These are phyloP conservation scores for Kandelia obovata DNA, from an alignment of 345 rosid genomes.

Conservation along the genomic window DNA sequence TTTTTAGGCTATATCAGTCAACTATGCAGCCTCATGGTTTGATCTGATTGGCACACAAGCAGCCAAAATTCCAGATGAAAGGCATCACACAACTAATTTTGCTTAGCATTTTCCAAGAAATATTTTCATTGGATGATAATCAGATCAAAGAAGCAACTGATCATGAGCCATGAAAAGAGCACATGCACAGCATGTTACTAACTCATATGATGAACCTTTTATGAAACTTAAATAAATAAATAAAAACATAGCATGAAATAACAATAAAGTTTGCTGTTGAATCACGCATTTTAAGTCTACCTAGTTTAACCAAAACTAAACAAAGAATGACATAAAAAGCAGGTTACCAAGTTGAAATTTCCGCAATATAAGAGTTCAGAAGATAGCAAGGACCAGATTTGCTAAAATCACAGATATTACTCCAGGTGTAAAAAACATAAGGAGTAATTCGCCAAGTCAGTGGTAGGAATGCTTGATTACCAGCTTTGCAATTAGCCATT, in stretches of 20 bases:
- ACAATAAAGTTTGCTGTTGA: neutral
- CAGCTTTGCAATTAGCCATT: too few relatives aligned
- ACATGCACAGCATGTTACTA: neutral
- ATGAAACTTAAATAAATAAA: neutral
- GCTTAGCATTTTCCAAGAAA: neutral
- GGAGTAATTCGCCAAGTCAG: too few relatives aligned
- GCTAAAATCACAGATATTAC: too few relatives aligned
- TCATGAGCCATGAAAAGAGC: neutral
- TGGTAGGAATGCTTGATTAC: too few relatives aligned
- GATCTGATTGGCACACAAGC: conserved; percentile 7
- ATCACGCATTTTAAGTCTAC: neutral
- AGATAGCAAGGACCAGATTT: too few relatives aligned
- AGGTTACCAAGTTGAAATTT: too few relatives aligned
- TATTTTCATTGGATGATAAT: neutral
- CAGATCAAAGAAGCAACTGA: neutral
- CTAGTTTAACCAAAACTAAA: neutral
- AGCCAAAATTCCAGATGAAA: conserved; percentile 7
- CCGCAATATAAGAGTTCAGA: too few relatives aligned
- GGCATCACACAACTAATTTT: neutral
- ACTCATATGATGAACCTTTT: neutral
- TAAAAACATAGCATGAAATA: too few relatives aligned
- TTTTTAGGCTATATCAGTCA: neutral
- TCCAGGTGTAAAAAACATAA: too few relatives aligned
- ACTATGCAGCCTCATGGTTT: conserved; percentile 10
- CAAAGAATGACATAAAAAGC: neutral